Base-by-base conservation (phyloP, 495 filamentous ascomycete genomes). In the Apiosordaria backusii region DNA sequence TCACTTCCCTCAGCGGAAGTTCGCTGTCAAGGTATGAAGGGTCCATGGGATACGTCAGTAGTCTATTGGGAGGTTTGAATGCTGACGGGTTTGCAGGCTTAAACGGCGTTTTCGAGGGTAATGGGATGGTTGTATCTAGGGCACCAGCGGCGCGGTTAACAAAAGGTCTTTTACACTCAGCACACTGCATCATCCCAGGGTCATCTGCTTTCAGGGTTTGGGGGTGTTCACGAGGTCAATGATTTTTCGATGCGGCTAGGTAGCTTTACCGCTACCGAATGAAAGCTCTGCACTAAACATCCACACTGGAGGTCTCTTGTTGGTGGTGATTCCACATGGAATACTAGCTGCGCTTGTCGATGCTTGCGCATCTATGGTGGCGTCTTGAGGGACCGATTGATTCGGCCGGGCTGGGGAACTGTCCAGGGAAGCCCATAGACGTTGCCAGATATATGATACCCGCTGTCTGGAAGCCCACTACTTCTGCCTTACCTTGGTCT, bases 1-100 rank as follows among this genome's bases (percentile, higher is more conserved):
- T 73, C 96, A 99, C 85, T 99, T 99, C 87, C 95, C 96, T 62
- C 91, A 94, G 86, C 87, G 96, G 81, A 98, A 97, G 84, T 99
- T 86, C 83, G 96, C 96, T 78, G 88, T 99, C 77, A 99, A 97
- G 93, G 95, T 93, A 88, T 63, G 75, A 70, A 54, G 60, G 19
- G 25, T 16, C n/a, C 64, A 53, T 18, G 27, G 58, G 59, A 19
- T 24, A 50, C 15, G 24, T 61, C 21, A n/a, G 60, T 19, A 45
- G 21, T 18, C 23, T 58, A 50, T 52, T n/a, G 35, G 45, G 25
- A 23, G 53, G 6, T 64, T 59, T 16, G 18, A 61, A 50, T 69
- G 71, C 75, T 77, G 65, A 77, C 73, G 50, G 25, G 50, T 59
- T 15, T 59, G 18, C 50, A 72, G 70, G 72, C 71, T 69, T 75